A percentile compares a stretch with the other conserved stretches of the same genome.
Evolutionary conservation across 441 rosid species (phyloP).

Genomic region (Euphorbia schlechtendalii): DNA sequence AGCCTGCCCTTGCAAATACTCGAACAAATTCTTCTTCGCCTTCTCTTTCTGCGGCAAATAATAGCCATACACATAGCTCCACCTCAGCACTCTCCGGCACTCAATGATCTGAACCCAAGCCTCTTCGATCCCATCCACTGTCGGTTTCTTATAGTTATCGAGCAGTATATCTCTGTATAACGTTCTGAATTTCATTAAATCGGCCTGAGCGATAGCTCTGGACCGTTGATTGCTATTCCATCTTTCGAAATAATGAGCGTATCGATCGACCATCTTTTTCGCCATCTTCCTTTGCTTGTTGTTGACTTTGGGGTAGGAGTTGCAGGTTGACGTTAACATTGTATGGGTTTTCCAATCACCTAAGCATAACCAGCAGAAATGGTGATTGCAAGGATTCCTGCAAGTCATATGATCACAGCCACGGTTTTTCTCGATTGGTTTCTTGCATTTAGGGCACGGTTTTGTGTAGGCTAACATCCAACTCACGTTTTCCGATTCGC

Average conservation of each 20-base stretch:
- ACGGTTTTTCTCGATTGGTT: constrained; percentile 26
- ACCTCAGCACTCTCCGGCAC: constrained; percentile 73
- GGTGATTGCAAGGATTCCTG: constrained; percentile 20
- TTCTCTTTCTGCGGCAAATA: constrained; percentile 54
- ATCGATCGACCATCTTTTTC: constrained; percentile 10
- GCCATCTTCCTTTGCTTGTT: constrained; percentile 15
- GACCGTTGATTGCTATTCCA: constrained; percentile 24
- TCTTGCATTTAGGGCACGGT: constrained; percentile 30
- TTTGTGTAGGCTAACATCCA: constrained; percentile 29
- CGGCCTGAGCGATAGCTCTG: background rate
- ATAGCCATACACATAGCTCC: constrained; percentile 96
- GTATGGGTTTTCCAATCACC: constrained; percentile 20
- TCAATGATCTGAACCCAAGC: constrained; percentile 72
- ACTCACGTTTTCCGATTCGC: constrained; percentile 21
- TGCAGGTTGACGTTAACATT: constrained; percentile 15
- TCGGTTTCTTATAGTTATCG: constrained; percentile 11
- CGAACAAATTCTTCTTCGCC: constrained; percentile 60
- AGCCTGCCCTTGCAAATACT: constrained; percentile 76
- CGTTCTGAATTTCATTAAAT: background rate
- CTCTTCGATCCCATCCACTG: constrained; percentile 23
- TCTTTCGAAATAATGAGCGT: constrained; percentile 27
- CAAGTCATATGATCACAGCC: constrained; percentile 37
- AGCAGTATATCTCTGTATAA: constrained; percentile 18
- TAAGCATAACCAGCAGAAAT: constrained; percentile 37
- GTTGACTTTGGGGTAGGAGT: background rate